Evolutionary conservation across 2,329 filamentous ascomycete genomes (phyloP), one percentile per base, ranked within the genome.

Genomic region (Madurella mycetomatis): DNA sequence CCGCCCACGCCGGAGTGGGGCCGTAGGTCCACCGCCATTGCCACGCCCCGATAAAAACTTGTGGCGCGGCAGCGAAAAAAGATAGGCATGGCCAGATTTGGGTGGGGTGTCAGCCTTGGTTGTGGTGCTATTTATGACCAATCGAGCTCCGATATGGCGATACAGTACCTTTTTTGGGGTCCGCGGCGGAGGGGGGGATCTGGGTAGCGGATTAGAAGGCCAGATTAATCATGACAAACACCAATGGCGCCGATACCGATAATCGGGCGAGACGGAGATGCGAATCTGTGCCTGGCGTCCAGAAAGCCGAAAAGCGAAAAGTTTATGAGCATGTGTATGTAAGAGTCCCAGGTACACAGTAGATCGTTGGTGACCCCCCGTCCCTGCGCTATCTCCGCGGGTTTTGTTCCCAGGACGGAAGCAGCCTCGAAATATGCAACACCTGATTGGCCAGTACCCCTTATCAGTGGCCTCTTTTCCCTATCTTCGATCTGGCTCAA

Each of bases 351-450:
- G 47, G 31, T 11, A 34, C 39, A 17, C 41, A 34, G 48, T 37
- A 51, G 25, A 25, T 7, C 25, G 25, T 25, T 25, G 25, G 25
- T 51, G 46, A 55, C 50, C 47, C 31, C 31, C 43, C 25, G 44
- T 32, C 34, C 7, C 17, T 16, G 40, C 17, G 25, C 54, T 49
- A 49, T 59, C 57, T 59, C 57, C 57, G 57, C 57, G 57, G 57
- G 54, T 39, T 34, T n/a, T n/a, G n/a, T n/a, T 50, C 54, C 53
- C 50, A 56, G 49, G 37, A 47, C 40, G 53, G 51, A 59, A 57
- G 54, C 41, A 5, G 34, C 17, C 25, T 13, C 18, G 12, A 17
- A 44, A 48, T 59, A 15, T 53, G 37, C 57, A 49, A 40, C 49
- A 49, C 37, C 49, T 59, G 51, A 59, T 59, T 59, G 57, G 57